These are phyloP conservation scores for Elongisporangium senticosum DNA, from an alignment of 352 stramenopile genomes.

Conservation along the genomic window DNA sequence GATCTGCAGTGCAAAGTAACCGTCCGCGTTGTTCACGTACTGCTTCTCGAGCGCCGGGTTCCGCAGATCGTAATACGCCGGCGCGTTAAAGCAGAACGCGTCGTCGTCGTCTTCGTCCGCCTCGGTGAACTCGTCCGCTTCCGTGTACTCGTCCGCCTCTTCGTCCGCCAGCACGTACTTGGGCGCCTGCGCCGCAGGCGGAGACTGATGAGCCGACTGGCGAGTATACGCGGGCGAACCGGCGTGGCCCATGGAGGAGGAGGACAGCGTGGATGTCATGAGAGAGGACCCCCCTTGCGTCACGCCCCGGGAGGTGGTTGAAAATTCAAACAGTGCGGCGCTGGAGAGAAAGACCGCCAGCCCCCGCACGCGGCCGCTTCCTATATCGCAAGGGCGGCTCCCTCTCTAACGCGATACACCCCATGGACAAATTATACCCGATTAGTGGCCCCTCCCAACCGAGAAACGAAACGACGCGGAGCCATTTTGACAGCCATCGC, in stretches of 20 bases:
- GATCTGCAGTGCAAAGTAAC: constrained; percentile 57
- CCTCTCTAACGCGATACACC: background rate
- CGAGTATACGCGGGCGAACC: background rate
- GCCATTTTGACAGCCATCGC: background rate
- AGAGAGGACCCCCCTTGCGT: background rate
- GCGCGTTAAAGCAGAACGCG: constrained; percentile 73
- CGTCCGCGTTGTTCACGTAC: constrained; percentile 85
- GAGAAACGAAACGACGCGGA: background rate
- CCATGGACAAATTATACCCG: too few species aligned
- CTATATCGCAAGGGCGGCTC: background rate
- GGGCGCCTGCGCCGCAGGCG: constrained; percentile 5
- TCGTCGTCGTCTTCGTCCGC: constrained; percentile 43
- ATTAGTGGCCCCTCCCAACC: constrained; percentile 1
- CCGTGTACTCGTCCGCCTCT: constrained; percentile 22
- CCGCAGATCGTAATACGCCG: constrained; percentile 79
- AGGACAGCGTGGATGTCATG: background rate
- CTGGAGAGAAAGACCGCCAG: background rate
- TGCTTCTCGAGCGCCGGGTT: constrained; percentile 58
- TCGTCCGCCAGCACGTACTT: constrained; percentile 16
- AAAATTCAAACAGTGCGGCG: background rate
- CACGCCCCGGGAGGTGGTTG: background rate
- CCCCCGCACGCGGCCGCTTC: background rate
- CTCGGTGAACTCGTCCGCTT: constrained; percentile 17
- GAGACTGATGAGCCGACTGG: background rate
- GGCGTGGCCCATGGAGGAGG: background rate